phyloP scores from a whole-genome alignment of 1,139 yeast species.

The Spathaspora sp. region DNA sequence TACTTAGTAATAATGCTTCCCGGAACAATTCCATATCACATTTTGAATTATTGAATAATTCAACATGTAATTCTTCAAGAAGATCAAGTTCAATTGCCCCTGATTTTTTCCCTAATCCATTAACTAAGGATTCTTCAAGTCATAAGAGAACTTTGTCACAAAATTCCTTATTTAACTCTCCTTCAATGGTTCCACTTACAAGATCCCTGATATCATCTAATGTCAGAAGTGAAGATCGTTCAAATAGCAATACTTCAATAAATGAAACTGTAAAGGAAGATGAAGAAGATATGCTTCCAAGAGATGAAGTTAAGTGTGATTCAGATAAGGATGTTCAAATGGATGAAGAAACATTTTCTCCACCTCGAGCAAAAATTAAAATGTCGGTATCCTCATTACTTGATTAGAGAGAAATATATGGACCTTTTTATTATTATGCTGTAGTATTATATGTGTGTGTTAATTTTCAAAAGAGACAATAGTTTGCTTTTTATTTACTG shows the following conservation, averaged over 20 bases:
- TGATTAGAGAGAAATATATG: slow-evolving; percentile 2
- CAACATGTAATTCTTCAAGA: slow-evolving; percentile 26
- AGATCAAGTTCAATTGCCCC: slow-evolving; percentile 42
- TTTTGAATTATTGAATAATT: slow-evolving; percentile 30
- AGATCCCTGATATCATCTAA: slow-evolving; percentile 29
- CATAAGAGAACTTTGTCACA: slow-evolving; percentile 33
- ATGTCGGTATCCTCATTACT: slow-evolving; percentile 7
- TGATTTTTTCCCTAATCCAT: slow-evolving; percentile 43
- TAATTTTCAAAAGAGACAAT: too few species aligned
- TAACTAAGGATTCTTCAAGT: slow-evolving; percentile 14
- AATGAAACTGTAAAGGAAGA: slow-evolving; percentile 10
- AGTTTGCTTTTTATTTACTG: too few species aligned
- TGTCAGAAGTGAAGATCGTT: slow-evolving; percentile 14
- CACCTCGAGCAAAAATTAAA: slow-evolving; percentile 4
- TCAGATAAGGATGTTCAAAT: neutral
- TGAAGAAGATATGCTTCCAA: slow-evolving; percentile 7
- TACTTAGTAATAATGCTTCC: slow-evolving; percentile 23
- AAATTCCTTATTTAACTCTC: slow-evolving; percentile 33
- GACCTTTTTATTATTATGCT: neutral
- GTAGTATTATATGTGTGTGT: neutral
- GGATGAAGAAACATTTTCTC: neutral
- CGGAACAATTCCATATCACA: slow-evolving; percentile 39
- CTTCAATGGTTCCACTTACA: slow-evolving; percentile 27
- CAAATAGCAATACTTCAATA: slow-evolving; percentile 9
- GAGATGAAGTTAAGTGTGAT: neutral